Percentiles rank a stretch among this genome's conserved stretches.
Conservation (phyloP, 495 filamentous ascomycete genomes). For the Hypoxylon perforatum region DNA sequence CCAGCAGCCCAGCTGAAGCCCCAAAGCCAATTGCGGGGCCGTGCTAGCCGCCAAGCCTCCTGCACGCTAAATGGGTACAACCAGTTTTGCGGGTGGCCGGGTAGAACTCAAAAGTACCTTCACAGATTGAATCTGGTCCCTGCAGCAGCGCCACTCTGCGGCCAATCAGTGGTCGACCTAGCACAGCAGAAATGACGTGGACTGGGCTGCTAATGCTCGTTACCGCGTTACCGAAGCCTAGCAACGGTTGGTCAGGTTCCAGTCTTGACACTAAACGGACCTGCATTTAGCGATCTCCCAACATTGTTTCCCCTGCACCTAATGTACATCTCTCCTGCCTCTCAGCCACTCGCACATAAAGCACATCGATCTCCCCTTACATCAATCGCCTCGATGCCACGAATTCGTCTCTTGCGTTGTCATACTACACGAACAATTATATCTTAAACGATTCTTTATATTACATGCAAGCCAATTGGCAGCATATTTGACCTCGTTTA, state of each 20-base stretch:
- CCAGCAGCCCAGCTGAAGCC: slow-evolving; percentile 22
- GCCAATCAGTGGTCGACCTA: slow-evolving; percentile 17
- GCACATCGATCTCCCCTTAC: too few relatives aligned
- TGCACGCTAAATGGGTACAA: slow-evolving; percentile 24
- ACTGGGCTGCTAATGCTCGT: slow-evolving; percentile 14
- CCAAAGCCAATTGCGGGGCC: slow-evolving; percentile 9
- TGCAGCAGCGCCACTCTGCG: slow-evolving; percentile 15
- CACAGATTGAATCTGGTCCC: slow-evolving; percentile 10
- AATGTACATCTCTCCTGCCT: too few relatives aligned
- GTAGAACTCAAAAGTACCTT: slow-evolving; percentile 10
- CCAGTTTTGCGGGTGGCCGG: slow-evolving; percentile 24
- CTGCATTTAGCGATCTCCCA: background rate
- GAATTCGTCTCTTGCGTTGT: too few relatives aligned
- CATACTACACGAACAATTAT: too few relatives aligned
- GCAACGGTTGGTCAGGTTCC: slow-evolving; percentile 1
- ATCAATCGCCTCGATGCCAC: too few relatives aligned
- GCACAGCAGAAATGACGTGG: slow-evolving; percentile 33
- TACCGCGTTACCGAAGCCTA: slow-evolving; percentile 29
- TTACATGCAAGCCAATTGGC: too few relatives aligned
- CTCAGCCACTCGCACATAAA: too few relatives aligned
- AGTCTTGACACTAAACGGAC: slow-evolving; percentile 12
- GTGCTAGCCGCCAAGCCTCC: slow-evolving; percentile 29
- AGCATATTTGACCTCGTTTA: too few relatives aligned
- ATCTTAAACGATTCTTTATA: too few relatives aligned
- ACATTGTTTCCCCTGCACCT: too few relatives aligned